Conservation (phyloP, 345 rosid genomes). For the Gossypium thurberi region DNA sequence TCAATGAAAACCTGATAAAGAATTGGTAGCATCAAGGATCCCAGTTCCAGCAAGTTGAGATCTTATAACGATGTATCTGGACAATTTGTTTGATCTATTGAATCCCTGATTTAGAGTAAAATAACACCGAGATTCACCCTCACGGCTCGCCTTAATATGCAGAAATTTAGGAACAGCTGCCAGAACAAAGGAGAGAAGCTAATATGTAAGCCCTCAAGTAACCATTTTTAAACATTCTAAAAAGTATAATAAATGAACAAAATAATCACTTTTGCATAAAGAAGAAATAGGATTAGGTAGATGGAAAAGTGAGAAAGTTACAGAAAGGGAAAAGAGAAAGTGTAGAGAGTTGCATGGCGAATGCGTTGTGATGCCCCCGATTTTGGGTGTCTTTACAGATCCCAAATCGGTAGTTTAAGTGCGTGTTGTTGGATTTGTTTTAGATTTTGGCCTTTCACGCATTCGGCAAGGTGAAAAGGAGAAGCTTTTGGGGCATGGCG, state of each 20-base stretch:
- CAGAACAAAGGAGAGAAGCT: constrained; percentile 10
- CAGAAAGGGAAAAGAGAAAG: constrained; percentile 25
- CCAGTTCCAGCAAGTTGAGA: constrained; percentile 63
- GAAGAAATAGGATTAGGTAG: neutral
- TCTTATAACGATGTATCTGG: constrained; percentile 35
- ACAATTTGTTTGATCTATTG: constrained; percentile 19
- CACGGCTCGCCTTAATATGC: constrained; percentile 22
- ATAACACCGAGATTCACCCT: constrained; percentile 18
- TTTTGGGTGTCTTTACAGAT: no score
- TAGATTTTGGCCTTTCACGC: no score
- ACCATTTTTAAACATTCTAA: no score
- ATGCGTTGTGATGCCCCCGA: no score
- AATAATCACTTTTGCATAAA: neutral
- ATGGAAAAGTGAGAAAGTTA: constrained; percentile 11
- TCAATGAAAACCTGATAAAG: constrained; percentile 48
- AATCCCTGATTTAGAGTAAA: constrained; percentile 22
- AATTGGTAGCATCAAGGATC: constrained; percentile 35
- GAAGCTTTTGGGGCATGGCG: neutral
- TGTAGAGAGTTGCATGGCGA: constrained; percentile 42
- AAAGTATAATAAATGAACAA: neutral
- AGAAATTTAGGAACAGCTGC: constrained; percentile 32
- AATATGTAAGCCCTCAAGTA: neutral
- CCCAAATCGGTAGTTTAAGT: no score
- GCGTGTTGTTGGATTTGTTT: neutral
- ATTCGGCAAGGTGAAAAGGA: no score